Evolutionary conservation across 768 basidiomycete genomes (phyloP), one percentile per base, ranked within the genome.

Genomic region (Boletus subparvulus): DNA sequence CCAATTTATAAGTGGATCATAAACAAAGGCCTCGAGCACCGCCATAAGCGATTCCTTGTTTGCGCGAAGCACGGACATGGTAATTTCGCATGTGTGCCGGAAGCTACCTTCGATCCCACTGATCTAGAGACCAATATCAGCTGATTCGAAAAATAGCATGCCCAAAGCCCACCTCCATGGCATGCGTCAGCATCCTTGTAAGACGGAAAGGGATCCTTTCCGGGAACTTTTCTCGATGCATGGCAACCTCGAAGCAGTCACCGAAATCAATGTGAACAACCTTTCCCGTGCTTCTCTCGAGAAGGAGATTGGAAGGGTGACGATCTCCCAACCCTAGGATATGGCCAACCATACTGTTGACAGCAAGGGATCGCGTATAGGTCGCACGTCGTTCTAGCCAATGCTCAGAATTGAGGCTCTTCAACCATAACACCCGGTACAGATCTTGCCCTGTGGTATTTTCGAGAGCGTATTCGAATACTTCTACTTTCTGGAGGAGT

Each of bases 1-100:
- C 94, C 95, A 99, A 66, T 94, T 96, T 78, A 98, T 95, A 54
- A 99, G 76, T 13, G 97, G 97, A 68, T 99, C 97, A 65, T 98
- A 98, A 10, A 98, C 95, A 69, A 99, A 98, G 8, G 97, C 96
- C 71, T 99, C 97, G 30, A 99, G 79, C 19, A 99, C 96, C 6
- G 97, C 97, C 92, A 98, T 94, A 56, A 99, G 78, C n/a, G 94
- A 97, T 71, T 99, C 97, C 74, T 94, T 94, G 76, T 99, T 98
- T 56, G 91, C 92, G 32, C 97, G 88, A 54, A 98, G 75, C 6
- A 99, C 97, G 53, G 84, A 82, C 96, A 99, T 98, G n/a, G 93
- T 92, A 56, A 94, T 94, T 67, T 97, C 94, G 79, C 94, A 98
- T 10, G 92, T 94, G 60, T 88, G 88, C 65, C 91, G 83, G 83